These are phyloP conservation scores for Seiridium cupressi DNA, from an alignment of 2,329 filamentous ascomycete species.

Conservation along the genomic window DNA sequence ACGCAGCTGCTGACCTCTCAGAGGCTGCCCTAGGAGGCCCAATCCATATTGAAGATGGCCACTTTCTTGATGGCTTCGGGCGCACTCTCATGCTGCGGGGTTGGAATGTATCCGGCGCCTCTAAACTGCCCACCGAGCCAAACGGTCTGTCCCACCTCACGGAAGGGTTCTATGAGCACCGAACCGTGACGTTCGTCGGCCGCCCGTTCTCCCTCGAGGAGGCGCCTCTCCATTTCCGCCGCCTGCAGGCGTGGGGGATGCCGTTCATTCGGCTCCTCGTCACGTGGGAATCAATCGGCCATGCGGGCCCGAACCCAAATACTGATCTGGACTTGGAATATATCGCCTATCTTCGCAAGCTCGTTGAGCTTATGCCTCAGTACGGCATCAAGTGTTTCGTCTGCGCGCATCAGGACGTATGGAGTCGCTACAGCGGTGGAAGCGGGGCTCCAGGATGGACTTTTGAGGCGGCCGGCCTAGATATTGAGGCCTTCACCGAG, in stretches of 20 bases:
- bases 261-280: conserved; percentile 38
- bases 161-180: conserved; percentile 37
- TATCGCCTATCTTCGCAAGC: conserved; percentile 32
- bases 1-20: conserved; percentile 31
- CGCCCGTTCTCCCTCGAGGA: conserved; percentile 36
- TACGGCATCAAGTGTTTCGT: conserved; percentile 39
- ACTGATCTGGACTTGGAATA: conserved; percentile 36
- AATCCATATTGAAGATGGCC: conserved; percentile 24
- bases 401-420: conserved; percentile 42
- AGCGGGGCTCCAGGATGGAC: conserved; percentile 42
- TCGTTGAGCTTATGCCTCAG: conserved; percentile 34
- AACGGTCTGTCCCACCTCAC: conserved; percentile 37
- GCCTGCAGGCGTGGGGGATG: conserved; percentile 36
- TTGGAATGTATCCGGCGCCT: conserved; percentile 39
- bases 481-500: conserved; percentile 31
- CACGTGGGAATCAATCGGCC: conserved; percentile 40
- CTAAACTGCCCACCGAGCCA: conserved; percentile 36
- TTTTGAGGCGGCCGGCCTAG: conserved; percentile 37
- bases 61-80: conserved; percentile 33
- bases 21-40: conserved; percentile 31
- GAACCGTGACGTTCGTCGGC: conserved; percentile 36
- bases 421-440: conserved; percentile 40
- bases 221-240: conserved; percentile 35
- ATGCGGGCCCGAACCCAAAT: conserved; percentile 27
- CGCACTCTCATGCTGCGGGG: conserved; percentile 38